Base-by-base conservation (phyloP, 768 basidiomycete genomes). In the Tremella fuciformis region DNA sequence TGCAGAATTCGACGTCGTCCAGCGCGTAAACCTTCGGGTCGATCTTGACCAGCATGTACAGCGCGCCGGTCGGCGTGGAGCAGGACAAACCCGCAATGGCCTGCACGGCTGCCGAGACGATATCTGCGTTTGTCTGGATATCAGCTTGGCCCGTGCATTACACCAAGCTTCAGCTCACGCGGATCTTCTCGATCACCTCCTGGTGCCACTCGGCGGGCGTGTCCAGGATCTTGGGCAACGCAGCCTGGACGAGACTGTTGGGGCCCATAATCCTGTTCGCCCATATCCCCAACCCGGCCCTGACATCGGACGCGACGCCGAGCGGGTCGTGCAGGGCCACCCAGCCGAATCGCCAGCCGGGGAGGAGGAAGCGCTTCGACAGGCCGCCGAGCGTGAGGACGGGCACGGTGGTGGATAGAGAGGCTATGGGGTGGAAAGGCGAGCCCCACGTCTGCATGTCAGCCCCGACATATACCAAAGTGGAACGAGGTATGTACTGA, bases 341-440 rank as follows among this genome's bases (percentile, higher is more conserved):
- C 77, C 77, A 79, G 6, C 78, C 78, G 53, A 74, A 66, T 19
- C 78, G 64, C 76, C 75, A 77, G 1, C 78, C 77, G 1, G 78
- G 78, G 0, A 77, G 61, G 16, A 79, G 63, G 71, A 77, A 79
- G 2, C 78, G 64, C 62, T 79, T 79, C 16, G 77, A 78, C 7
- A 79, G 64, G n/a, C 76, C 78, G 6, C 73, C 74, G 26, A 77
- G 62, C 26, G 75, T 75, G 46, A 79, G 51, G 47, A 75, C 66
- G 9, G 78, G 78, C 0, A 76, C 67, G 4, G 64, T 37, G 8
- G 53, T 59, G 39, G 71, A 73, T 16, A 79, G 60, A 0, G 69
- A 56, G 3, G 78, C 71, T 59, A 77, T 67, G 1, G 78, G 73
- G 2, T 66, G 66, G 61, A 78, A 78, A 16, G 72, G 69, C 0